Evolutionary conservation across 176 grass and related monocot species (phyloP).

Genomic region (Cymbopogon citratus): DNA sequence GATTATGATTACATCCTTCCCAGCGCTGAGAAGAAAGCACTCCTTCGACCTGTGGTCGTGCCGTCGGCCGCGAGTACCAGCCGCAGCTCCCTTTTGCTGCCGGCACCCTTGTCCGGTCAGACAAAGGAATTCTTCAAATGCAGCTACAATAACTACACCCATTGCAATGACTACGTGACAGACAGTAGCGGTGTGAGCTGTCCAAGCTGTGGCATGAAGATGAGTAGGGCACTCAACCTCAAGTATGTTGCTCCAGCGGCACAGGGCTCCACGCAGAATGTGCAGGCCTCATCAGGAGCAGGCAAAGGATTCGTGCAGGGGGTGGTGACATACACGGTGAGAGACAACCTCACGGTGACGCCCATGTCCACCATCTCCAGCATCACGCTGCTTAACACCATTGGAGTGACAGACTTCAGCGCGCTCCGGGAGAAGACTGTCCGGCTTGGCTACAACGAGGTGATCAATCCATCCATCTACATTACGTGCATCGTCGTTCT

Average conservation of each 20-base stretch:
- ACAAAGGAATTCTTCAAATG: too few relatives aligned
- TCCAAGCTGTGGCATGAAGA: not conserved
- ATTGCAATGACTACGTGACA: not conserved
- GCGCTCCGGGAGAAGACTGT: constrained; percentile 29
- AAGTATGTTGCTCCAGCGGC: too few relatives aligned
- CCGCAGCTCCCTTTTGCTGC: not conserved
- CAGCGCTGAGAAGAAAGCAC: not conserved
- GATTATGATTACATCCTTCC: constrained; percentile 14
- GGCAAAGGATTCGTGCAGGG: not conserved
- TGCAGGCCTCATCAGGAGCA: not conserved
- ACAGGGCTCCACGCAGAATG: too few relatives aligned
- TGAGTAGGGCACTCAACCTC: too few relatives aligned
- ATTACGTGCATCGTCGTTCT: too few relatives aligned
- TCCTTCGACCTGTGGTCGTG: not conserved
- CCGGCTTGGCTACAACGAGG: not conserved
- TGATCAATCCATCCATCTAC: not conserved
- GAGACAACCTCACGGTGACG: too few relatives aligned
- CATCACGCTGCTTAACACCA: too few relatives aligned
- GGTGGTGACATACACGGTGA: constrained; percentile 15
- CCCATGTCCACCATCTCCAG: too few relatives aligned
- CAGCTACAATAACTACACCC: too few relatives aligned
- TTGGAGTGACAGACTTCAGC: too few relatives aligned
- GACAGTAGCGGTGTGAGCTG: not conserved
- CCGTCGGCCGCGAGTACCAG: not conserved
- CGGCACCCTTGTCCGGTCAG: too few relatives aligned